A percentile compares a stretch with the other conserved stretches of the same genome.
phyloP scores from a whole-genome alignment of 345 rosid species.

The Ricinus communis region DNA sequence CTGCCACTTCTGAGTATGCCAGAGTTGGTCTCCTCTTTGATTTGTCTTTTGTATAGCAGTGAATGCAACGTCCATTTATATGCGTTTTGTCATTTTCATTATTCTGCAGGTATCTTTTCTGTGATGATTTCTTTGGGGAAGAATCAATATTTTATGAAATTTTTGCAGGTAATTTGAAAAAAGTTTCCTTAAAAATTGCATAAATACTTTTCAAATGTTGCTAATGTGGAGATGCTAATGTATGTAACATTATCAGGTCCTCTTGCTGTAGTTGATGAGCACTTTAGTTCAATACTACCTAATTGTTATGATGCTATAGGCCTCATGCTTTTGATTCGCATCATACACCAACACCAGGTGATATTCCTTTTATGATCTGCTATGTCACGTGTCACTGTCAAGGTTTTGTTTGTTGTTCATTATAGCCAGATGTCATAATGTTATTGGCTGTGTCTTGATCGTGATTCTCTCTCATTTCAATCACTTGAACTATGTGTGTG shows the following conservation, averaged over 20 bases:
- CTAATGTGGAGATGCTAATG: background rate
- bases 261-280: constrained; percentile 91
- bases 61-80: constrained; percentile 9
- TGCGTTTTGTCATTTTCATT: background rate
- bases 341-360: constrained; percentile 97
- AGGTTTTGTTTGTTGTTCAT: background rate
- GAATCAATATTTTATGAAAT: constrained; percentile 84
- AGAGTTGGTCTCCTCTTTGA: constrained; percentile 24
- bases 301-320: constrained; percentile 97
- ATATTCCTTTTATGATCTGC: background rate
- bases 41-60: constrained; percentile 8
- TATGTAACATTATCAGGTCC: constrained; percentile 64
- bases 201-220: background rate
- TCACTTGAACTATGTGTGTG: no score
- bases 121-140: constrained; percentile 96
- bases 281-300: constrained; percentile 77
- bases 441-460: background rate
- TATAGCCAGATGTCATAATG: background rate
- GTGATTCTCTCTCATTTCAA: background rate
- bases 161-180: constrained; percentile 70
- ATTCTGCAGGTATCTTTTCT: constrained; percentile 79
- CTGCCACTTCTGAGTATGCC: constrained; percentile 97
- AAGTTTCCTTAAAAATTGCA: background rate
- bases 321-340: constrained; percentile 95
- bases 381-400: background rate